A percentile compares a stretch with the other conserved stretches of the same genome.
Evolutionary conservation across 768 basidiomycete species (phyloP).

Genomic region (Trametes elegans): DNA sequence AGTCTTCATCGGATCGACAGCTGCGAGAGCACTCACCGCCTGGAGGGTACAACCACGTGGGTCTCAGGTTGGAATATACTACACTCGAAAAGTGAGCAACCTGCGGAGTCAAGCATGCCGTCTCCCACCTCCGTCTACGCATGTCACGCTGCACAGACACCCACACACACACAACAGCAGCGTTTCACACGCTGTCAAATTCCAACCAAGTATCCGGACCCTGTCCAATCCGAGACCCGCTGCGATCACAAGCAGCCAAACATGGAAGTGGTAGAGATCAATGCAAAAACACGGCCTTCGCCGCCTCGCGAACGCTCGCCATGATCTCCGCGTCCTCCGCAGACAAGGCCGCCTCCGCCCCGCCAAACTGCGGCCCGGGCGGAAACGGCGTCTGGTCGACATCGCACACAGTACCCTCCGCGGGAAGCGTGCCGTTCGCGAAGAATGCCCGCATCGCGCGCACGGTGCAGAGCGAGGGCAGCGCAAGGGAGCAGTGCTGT

Average conservation of each 20-base stretch:
- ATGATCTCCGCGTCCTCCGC: not conserved
- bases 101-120: too few relatives aligned
- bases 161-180: not conserved
- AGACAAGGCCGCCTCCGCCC: not conserved
- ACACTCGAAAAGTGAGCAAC: too few relatives aligned
- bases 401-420: slow-evolving; percentile 24
- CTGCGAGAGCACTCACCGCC: too few relatives aligned
- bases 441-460: slow-evolving; percentile 25
- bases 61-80: too few relatives aligned
- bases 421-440: slow-evolving; percentile 29
- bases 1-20: too few relatives aligned
- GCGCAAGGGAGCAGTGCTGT: slow-evolving; percentile 24
- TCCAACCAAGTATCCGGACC: too few relatives aligned
- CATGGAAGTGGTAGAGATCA: not conserved
- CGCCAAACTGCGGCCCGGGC: not conserved
- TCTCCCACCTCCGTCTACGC: too few relatives aligned
- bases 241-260: not conserved
- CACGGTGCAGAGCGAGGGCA: slow-evolving; percentile 28
- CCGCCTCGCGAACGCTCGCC: not conserved
- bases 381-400: slow-evolving; percentile 3
- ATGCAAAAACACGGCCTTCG: not conserved
- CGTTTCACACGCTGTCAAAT: not conserved
- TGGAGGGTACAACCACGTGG: too few relatives aligned
- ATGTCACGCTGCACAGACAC: not conserved
- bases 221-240: not conserved